A percentile compares a stretch with the other conserved stretches of the same genome.
Conservation (phyloP, 2,329 filamentous ascomycete species). For the Pseudogymnoascus sp. region DNA sequence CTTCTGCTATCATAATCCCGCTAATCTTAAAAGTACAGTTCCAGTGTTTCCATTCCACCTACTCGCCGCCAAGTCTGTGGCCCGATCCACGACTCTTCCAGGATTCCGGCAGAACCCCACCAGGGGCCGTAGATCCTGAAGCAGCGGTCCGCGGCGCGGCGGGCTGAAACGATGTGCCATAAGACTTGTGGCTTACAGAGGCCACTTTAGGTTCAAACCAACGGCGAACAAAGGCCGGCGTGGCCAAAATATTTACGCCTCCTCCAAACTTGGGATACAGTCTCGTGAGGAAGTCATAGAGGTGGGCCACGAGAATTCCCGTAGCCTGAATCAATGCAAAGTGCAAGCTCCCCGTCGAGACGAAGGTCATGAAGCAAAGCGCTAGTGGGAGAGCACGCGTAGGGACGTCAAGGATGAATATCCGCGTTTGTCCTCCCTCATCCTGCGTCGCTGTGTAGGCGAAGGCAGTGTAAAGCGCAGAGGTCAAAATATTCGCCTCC, state of each 20-base stretch:
- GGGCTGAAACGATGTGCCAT: conserved; percentile 54
- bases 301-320: conserved; percentile 79
- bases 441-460: conserved; percentile 81
- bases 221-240: conserved; percentile 63
- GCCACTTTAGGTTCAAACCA: conserved; percentile 49
- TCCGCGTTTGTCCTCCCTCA: conserved; percentile 66
- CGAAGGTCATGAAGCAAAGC: conserved; percentile 66
- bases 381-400: conserved; percentile 74
- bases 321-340: conserved; percentile 58
- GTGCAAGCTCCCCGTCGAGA: conserved; percentile 47
- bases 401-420: conserved; percentile 78
- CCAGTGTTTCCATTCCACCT: not conserved
- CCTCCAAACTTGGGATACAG: conserved; percentile 86
- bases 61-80: conserved; percentile 49
- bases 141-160: conserved; percentile 30
- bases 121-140: conserved; percentile 34
- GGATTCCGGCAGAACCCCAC: conserved; percentile 51
- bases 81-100: conserved; percentile 59
- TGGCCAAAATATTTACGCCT: conserved; percentile 67
- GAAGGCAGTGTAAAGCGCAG: conserved; percentile 69
- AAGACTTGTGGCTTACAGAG: conserved; percentile 43
- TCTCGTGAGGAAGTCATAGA: conserved; percentile 82
- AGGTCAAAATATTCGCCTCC: conserved; percentile 44
- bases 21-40: not conserved
- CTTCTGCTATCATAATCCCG: not conserved